Evolutionary conservation across 345 rosid genomes (phyloP).

Genomic region (Camelina neglecta): DNA sequence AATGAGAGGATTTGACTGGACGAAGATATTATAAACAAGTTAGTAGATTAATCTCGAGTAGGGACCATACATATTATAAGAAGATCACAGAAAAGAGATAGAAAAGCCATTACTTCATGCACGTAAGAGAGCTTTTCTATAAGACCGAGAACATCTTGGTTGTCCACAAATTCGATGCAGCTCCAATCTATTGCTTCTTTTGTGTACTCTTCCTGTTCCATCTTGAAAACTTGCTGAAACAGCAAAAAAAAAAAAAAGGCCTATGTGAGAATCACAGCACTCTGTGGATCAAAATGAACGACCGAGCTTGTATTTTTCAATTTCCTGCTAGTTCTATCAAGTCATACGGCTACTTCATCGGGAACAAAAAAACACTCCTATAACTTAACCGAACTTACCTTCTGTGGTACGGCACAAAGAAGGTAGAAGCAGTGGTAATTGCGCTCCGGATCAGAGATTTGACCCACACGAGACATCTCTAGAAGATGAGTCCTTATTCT

Average conservation of each 20-base stretch:
- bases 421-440: slow-evolving; percentile 97
- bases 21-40: slow-evolving; percentile 37
- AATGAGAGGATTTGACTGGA: slow-evolving; percentile 96
- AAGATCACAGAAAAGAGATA: slow-evolving; percentile 11
- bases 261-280: too few species aligned
- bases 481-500: slow-evolving; percentile 91
- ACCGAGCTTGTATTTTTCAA: slow-evolving; percentile 79
- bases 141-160: too few species aligned
- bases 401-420: slow-evolving; percentile 97
- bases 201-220: too few species aligned
- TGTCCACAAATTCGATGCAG: too few species aligned
- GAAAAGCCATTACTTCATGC: slow-evolving; percentile 55
- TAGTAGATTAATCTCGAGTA: slow-evolving; percentile 23
- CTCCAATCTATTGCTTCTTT: too few species aligned
- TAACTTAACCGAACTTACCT: slow-evolving; percentile 48
- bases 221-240: too few species aligned
- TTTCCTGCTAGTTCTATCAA: slow-evolving; percentile 56
- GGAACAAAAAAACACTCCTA: slow-evolving; percentile 3
- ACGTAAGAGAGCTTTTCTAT: too few species aligned
- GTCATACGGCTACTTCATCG: slow-evolving; percentile 22
- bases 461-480: slow-evolving; percentile 97
- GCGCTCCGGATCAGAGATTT: slow-evolving; percentile 86
- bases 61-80: slow-evolving; percentile 10
- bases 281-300: too few species aligned
- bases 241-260: too few species aligned